Conservation (phyloP, 179 eudicot species). For the Vitellaria paradoxa region DNA sequence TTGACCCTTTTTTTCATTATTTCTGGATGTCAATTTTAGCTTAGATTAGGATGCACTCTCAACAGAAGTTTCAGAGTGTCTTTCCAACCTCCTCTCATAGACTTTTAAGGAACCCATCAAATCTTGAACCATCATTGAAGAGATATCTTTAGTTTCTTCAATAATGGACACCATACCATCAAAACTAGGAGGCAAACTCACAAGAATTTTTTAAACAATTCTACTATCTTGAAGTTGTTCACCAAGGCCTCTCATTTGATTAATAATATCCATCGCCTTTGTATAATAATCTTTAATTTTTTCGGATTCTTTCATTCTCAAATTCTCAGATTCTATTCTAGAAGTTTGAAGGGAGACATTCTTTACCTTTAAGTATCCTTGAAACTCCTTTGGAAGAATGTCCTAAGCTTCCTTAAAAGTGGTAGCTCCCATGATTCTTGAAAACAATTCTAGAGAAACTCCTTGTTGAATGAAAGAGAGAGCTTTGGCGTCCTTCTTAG, state of each 20-base stretch:
- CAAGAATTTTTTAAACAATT: not conserved
- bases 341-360: slow-evolving; percentile 1
- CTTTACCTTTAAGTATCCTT: slow-evolving; percentile 11
- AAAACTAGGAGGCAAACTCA: not conserved
- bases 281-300: not conserved
- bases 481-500: too few species aligned
- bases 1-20: too few species aligned
- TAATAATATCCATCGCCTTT: not conserved
- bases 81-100: slow-evolving; percentile 11
- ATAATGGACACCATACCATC: slow-evolving; percentile 10
- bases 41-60: too few species aligned
- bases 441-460: not conserved
- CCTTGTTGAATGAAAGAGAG: too few species aligned
- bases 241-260: not conserved
- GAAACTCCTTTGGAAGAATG: slow-evolving; percentile 7
- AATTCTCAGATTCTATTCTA: slow-evolving; percentile 19
- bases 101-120: slow-evolving; percentile 10
- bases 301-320: slow-evolving; percentile 17
- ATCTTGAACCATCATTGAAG: not conserved
- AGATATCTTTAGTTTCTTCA: slow-evolving; percentile 7
- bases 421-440: not conserved
- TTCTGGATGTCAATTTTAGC: too few species aligned
- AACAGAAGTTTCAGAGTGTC: too few species aligned
- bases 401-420: not conserved
- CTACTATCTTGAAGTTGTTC: not conserved